Conservation (phyloP, 768 basidiomycete species). For the Grammothele lineata region DNA sequence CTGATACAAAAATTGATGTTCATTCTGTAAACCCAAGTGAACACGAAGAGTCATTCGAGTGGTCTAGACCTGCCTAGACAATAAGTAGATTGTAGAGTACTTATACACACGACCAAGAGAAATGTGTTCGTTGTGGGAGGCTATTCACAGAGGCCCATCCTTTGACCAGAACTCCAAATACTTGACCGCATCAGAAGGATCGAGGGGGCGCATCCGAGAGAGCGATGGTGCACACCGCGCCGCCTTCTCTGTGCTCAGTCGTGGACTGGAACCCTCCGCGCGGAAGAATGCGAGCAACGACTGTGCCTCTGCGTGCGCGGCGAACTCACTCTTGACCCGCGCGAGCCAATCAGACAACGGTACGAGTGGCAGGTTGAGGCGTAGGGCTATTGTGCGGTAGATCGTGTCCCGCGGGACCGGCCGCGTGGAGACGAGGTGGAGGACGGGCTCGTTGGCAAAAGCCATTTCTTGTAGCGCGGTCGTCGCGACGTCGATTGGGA, state of each 20-base stretch:
- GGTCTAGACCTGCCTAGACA: too few relatives aligned
- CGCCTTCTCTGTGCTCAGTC: conserved; percentile 14
- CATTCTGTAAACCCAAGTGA: too few relatives aligned
- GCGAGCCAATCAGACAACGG: conserved; percentile 33
- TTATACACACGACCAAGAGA: too few relatives aligned
- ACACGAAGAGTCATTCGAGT: too few relatives aligned
- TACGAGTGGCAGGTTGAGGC: conserved; percentile 26
- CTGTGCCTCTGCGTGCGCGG: conserved; percentile 11
- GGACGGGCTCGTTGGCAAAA: conserved; percentile 13
- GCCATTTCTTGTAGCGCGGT: conserved; percentile 29
- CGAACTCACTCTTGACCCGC: conserved; percentile 15
- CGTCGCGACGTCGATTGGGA: conserved; percentile 38
- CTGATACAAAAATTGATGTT: too few relatives aligned
- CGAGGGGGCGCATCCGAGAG: conserved; percentile 9
- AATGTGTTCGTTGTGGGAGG: too few relatives aligned
- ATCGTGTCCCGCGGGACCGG: conserved; percentile 30
- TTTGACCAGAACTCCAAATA: conserved; percentile 15
- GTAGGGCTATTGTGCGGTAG: conserved; percentile 21
- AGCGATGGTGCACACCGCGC: conserved; percentile 8
- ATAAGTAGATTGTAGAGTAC: too few relatives aligned
- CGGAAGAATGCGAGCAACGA: conserved; percentile 11
- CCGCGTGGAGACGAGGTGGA: conserved; percentile 38
- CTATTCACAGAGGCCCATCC: conserved; percentile 5
- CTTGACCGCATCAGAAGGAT: conserved; percentile 11
- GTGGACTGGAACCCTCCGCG: conserved; percentile 8